Percentiles rank a stretch among this genome's conserved stretches.
Conservation (phyloP, 2,329 filamentous ascomycete species). For the Epichloe baconii region DNA sequence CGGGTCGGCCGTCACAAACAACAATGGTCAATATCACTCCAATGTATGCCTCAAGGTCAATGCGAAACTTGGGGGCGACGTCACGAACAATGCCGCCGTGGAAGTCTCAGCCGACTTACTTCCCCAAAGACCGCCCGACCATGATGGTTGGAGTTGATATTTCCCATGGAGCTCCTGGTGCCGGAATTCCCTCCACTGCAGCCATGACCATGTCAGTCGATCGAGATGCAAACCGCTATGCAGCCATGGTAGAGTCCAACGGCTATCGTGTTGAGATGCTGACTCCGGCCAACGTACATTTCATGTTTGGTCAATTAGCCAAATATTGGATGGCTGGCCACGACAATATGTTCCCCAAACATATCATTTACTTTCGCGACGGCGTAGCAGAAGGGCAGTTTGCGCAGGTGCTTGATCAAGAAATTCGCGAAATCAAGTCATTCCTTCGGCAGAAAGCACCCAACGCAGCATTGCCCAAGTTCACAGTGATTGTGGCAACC, state of each 20-base stretch:
- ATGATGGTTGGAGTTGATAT: slow-evolving; percentile 89
- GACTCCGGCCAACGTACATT: slow-evolving; percentile 47
- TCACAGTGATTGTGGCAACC: slow-evolving; percentile 77
- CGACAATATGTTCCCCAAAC: slow-evolving; percentile 36
- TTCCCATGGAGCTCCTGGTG: slow-evolving; percentile 65
- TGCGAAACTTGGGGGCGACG: slow-evolving; percentile 79
- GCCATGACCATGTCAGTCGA: slow-evolving; percentile 79
- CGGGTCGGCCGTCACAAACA: slow-evolving; percentile 51
- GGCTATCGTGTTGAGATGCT: slow-evolving; percentile 74
- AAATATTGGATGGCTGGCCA: slow-evolving; percentile 50
- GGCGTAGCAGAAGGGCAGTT: slow-evolving; percentile 86
- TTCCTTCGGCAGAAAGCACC: slow-evolving; percentile 32
- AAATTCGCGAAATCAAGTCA: slow-evolving; percentile 58
- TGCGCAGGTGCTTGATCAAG: slow-evolving; percentile 61
- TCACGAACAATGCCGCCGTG: slow-evolving; percentile 28
- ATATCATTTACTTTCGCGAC: slow-evolving; percentile 86
- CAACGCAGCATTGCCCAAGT: slow-evolving; percentile 38
- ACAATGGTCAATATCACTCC: slow-evolving; percentile 71
- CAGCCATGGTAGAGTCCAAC: slow-evolving; percentile 70
- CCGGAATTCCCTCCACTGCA: slow-evolving; percentile 59
- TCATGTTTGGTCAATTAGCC: slow-evolving; percentile 52
- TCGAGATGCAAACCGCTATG: slow-evolving; percentile 57
- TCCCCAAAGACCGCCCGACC: slow-evolving; percentile 38
- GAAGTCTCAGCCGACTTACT: slow-evolving; percentile 19
- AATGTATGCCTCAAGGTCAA: slow-evolving; percentile 98